Evolutionary conservation across 2,329 filamentous ascomycete genomes (phyloP).

Genomic region (Monosporascus sp.): DNA sequence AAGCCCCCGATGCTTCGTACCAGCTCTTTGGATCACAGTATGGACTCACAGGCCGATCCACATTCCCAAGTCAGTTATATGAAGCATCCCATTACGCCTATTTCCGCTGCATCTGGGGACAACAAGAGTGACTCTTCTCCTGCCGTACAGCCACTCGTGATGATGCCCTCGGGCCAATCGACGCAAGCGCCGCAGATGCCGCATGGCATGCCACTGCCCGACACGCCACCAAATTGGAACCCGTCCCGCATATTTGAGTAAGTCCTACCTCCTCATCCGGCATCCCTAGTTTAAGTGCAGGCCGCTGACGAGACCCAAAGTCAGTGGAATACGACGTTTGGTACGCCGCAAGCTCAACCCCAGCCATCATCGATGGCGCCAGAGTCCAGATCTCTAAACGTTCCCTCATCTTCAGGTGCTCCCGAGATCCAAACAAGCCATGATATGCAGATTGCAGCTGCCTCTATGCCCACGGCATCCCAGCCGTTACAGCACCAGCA

Average conservation of each 20-base stretch:
- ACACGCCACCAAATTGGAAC: constrained; percentile 68
- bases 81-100: constrained; percentile 71
- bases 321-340: constrained; percentile 94
- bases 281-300: constrained; percentile 3
- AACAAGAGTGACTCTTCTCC: constrained; percentile 68
- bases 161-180: constrained; percentile 58
- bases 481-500: constrained; percentile 45
- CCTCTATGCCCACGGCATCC: constrained; percentile 37
- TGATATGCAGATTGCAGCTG: constrained; percentile 44
- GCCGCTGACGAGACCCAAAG: constrained; percentile 40
- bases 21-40: constrained; percentile 48
- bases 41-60: constrained; percentile 49
- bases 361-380: constrained; percentile 36
- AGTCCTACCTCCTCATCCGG: constrained; percentile 32
- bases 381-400: constrained; percentile 47
- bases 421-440: constrained; percentile 50
- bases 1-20: constrained; percentile 40
- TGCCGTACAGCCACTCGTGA: constrained; percentile 64
- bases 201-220: constrained; percentile 55
- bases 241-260: constrained; percentile 87
- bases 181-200: constrained; percentile 47
- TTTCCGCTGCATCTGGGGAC: constrained; percentile 67
- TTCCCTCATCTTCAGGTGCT: constrained; percentile 47
- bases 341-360: constrained; percentile 55
- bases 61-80: constrained; percentile 60